Percentiles rank a stretch among this genome's conserved stretches.
Conservation (phyloP, 768 basidiomycete genomes). For the Macrolepiota dolichaula region DNA sequence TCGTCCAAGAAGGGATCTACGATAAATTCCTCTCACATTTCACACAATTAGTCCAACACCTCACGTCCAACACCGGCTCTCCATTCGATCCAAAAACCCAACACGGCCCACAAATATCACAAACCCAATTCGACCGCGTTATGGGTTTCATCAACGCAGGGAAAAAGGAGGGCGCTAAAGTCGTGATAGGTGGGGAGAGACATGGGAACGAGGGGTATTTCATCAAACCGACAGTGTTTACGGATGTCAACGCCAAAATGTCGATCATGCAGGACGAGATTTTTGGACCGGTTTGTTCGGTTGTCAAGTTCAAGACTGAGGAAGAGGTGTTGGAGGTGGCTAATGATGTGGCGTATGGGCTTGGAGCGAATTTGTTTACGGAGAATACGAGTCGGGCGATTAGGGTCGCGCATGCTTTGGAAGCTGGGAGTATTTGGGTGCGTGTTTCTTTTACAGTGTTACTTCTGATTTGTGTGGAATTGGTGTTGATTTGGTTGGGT, state of each 20-base stretch:
- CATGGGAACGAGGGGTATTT: constrained; percentile 50
- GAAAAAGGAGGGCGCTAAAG: constrained; percentile 65
- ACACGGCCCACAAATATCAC: constrained; percentile 73
- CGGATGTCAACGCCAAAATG: constrained; percentile 64
- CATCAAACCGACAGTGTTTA: constrained; percentile 75
- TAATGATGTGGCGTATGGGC: constrained; percentile 78
- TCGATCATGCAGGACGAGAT: constrained; percentile 75
- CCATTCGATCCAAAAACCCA: constrained; percentile 54
- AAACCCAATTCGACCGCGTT: constrained; percentile 68
- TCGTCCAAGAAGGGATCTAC: constrained; percentile 76
- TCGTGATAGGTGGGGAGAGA: constrained; percentile 67
- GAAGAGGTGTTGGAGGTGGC: constrained; percentile 58
- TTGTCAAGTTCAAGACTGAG: constrained; percentile 74
- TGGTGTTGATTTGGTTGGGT: neutral
- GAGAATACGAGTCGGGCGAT: constrained; percentile 65
- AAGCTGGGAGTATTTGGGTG: constrained; percentile 69
- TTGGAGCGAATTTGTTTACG: constrained; percentile 77
- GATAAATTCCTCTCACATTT: constrained; percentile 68
- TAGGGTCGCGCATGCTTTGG: constrained; percentile 57
- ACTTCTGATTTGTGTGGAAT: neutral
- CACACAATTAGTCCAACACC: constrained; percentile 44
- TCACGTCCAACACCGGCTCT: constrained; percentile 54
- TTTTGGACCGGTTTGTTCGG: constrained; percentile 77
- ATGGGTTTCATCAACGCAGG: constrained; percentile 79
- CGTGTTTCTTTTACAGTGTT: constrained; percentile 10